Evolutionary conservation across 495 filamentous ascomycete genomes (phyloP).

Genomic region (Lasiosphaeria hispida): DNA sequence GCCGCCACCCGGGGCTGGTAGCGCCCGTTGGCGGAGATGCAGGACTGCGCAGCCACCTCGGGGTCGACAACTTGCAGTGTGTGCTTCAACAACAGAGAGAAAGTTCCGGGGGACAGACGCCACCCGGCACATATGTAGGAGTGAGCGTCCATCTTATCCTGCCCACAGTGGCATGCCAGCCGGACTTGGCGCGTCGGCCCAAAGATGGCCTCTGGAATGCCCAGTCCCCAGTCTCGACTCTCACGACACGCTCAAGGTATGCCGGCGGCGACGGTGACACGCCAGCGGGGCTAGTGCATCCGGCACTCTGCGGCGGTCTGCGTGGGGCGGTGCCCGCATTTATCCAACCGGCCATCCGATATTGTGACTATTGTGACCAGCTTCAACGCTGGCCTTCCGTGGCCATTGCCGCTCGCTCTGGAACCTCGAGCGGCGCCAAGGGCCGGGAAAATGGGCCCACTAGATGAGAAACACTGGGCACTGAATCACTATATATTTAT

Average conservation of each 20-base stretch:
- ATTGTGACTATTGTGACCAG: conserved; percentile 3
- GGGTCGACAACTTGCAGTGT: background rate
- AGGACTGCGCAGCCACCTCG: conserved; percentile 16
- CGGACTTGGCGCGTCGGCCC: no score
- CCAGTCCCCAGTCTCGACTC: background rate
- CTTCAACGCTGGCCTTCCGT: background rate
- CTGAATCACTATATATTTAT: background rate
- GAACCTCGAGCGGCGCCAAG: background rate
- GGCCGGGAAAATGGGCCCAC: background rate
- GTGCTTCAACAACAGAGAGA: no score
- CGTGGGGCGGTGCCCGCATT: background rate
- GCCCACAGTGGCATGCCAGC: no score
- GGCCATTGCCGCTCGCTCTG: background rate
- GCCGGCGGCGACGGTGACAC: background rate
- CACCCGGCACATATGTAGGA: no score
- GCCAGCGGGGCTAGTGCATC: background rate
- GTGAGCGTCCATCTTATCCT: no score
- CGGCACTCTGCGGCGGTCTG: background rate
- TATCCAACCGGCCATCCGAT: conserved; percentile 1
- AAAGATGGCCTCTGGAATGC: background rate
- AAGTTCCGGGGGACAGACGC: no score
- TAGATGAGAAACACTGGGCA: background rate
- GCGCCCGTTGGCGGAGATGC: conserved; percentile 11
- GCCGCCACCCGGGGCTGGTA: conserved; percentile 42
- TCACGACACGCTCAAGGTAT: background rate